phyloP scores from a whole-genome alignment of 371 early-diverging fungal genomes.

The Rhizopus stolonifer region DNA sequence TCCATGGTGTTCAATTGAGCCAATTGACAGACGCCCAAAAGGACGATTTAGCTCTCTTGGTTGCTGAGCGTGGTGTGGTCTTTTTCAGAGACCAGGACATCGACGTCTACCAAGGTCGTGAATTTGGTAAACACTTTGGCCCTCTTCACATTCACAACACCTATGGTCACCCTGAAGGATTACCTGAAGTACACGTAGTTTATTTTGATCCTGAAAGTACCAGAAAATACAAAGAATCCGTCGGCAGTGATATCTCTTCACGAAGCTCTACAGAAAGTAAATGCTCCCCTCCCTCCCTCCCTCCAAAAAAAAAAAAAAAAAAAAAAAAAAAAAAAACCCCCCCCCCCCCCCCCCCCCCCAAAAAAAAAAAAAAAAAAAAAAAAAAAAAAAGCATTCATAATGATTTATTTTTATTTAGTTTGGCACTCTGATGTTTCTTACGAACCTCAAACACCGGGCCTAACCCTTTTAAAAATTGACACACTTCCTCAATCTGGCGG shows the following conservation, averaged over 20 bases:
- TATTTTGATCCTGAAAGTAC: conserved; percentile 24
- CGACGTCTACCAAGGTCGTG: conserved; percentile 52
- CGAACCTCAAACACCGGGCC: conserved; percentile 57
- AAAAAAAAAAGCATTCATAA: background rate
- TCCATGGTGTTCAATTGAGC: conserved; percentile 58
- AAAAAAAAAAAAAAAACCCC: too few species aligned
- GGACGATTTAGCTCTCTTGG: conserved; percentile 60
- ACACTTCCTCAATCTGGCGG: conserved; percentile 57
- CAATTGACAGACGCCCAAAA: conserved; percentile 57
- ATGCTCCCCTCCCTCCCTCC: too few species aligned
- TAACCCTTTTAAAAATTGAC: conserved; percentile 58
- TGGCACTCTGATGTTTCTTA: conserved; percentile 63
- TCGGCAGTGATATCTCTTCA: background rate
- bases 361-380: too few species aligned
- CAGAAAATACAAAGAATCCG: background rate
- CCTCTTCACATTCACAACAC: conserved; percentile 43
- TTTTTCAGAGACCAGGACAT: conserved; percentile 67
- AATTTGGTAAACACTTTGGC: conserved; percentile 55
- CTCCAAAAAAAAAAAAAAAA: too few species aligned
- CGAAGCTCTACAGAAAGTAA: conserved; percentile 6
- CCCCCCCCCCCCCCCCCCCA: too few species aligned
- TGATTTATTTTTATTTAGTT: conserved; percentile 11
- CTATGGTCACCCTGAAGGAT: conserved; percentile 33
- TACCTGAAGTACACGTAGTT: conserved; percentile 33
- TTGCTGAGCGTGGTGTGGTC: conserved; percentile 66